Percentiles rank a stretch among this genome's conserved stretches.
phyloP scores from a whole-genome alignment of 2,329 filamentous ascomycete genomes.

The Colletotrichum tanaceti region DNA sequence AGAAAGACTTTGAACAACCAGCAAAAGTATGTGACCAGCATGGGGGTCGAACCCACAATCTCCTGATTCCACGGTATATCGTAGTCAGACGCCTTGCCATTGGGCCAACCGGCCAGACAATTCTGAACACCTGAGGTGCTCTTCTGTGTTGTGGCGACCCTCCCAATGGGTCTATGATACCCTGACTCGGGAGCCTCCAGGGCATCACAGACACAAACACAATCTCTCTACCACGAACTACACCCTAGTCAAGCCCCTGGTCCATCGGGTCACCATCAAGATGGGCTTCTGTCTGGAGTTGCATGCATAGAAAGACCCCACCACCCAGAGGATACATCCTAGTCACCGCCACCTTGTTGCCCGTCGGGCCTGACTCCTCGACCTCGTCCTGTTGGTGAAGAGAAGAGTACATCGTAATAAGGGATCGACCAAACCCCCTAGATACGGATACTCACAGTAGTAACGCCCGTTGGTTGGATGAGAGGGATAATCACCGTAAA shows the following conservation, averaged over 20 bases:
- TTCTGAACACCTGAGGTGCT: slow-evolving; percentile 1
- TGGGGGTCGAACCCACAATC: slow-evolving; percentile 41
- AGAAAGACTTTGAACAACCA: neutral
- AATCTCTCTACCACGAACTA: too few relatives aligned
- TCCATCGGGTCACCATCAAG: neutral
- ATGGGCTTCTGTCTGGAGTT: neutral
- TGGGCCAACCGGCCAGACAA: slow-evolving; percentile 47
- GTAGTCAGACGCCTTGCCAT: slow-evolving; percentile 59
- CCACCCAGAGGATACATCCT: neutral
- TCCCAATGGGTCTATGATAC: too few relatives aligned
- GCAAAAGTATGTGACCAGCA: slow-evolving; percentile 33
- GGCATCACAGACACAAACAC: too few relatives aligned
- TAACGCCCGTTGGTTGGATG: neutral
- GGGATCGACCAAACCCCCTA: too few relatives aligned
- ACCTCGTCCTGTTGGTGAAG: neutral
- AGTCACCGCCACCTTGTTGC: slow-evolving; percentile 16
- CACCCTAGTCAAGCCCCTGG: neutral
- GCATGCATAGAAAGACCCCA: neutral
- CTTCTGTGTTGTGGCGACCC: neutral
- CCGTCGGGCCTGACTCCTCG: neutral
- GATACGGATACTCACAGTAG: too few relatives aligned
- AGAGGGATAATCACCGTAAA: neutral
- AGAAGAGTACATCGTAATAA: too few relatives aligned
- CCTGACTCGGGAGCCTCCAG: too few relatives aligned
- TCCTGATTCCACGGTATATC: slow-evolving; percentile 43